Evolutionary conservation across 2,329 filamentous ascomycete genomes (phyloP).

Genomic region (Kalmusia sp.): DNA sequence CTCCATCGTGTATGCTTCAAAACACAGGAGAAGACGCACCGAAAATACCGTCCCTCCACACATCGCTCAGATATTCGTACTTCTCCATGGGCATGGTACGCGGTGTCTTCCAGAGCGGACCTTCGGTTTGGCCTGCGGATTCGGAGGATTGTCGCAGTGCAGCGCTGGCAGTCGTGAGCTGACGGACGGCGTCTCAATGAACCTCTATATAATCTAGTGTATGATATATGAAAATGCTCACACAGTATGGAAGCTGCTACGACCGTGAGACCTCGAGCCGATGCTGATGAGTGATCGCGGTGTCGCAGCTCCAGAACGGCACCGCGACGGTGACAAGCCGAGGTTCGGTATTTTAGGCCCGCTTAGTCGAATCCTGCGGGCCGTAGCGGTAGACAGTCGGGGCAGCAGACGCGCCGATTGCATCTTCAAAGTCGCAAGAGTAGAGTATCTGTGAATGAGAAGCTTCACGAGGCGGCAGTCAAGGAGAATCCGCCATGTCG

Average conservation of each 20-base stretch:
- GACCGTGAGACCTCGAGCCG: constrained; percentile 19
- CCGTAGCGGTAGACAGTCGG: background rate
- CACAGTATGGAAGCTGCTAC: constrained; percentile 24
- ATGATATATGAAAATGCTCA: constrained; percentile 16
- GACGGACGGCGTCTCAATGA: background rate
- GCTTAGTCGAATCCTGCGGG: constrained; percentile 17
- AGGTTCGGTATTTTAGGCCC: constrained; percentile 18
- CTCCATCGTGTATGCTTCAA: background rate
- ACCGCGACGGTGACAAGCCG: background rate
- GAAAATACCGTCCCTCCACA: constrained; percentile 90
- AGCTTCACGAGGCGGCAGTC: too few species aligned
- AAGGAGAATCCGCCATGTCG: background rate
- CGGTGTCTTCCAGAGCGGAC: constrained; percentile 22
- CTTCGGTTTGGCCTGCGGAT: constrained; percentile 17
- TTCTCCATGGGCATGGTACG: constrained; percentile 71
- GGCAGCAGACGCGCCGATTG: constrained; percentile 2
- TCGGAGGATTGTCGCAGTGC: constrained; percentile 2
- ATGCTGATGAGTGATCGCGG: constrained; percentile 11
- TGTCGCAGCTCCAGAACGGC: constrained; percentile 24
- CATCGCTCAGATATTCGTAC: constrained; percentile 78
- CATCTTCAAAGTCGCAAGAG: background rate
- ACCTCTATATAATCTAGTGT: background rate
- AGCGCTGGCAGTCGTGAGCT: constrained; percentile 3
- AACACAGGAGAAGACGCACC: constrained; percentile 57
- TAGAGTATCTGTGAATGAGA: background rate